A percentile compares a stretch with the other conserved stretches of the same genome.
Evolutionary conservation across 2,329 filamentous ascomycete genomes (phyloP).

Genomic region (Neophaeococcomyces mojaviensis): DNA sequence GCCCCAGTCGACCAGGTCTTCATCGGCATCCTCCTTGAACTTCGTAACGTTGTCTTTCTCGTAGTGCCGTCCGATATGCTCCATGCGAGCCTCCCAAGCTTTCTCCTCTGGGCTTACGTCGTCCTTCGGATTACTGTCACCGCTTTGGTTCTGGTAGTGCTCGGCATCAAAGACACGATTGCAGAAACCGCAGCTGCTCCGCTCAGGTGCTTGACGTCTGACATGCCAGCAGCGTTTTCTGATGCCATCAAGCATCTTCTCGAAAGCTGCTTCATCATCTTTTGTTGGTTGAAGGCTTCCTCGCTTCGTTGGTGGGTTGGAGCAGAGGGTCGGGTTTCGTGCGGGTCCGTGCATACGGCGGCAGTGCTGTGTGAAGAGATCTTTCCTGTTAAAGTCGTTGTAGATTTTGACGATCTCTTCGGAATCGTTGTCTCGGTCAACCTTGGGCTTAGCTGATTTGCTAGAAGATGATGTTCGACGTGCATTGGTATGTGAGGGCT

Average conservation of each 20-base stretch:
- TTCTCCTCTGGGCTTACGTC: slow-evolving; percentile 30
- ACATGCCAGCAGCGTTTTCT: slow-evolving; percentile 52
- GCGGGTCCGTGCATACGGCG: slow-evolving; percentile 66
- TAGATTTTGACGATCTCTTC: slow-evolving; percentile 15
- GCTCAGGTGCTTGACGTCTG: slow-evolving; percentile 55
- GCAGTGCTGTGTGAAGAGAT: slow-evolving; percentile 82
- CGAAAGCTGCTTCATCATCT: slow-evolving; percentile 33
- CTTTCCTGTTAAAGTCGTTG: slow-evolving; percentile 81
- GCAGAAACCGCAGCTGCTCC: slow-evolving; percentile 58
- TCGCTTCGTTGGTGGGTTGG: slow-evolving; percentile 25
- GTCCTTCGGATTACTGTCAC: slow-evolving; percentile 28
- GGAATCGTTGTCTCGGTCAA: background rate
- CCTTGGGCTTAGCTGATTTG: slow-evolving; percentile 12
- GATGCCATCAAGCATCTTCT: slow-evolving; percentile 49
- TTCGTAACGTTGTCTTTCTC: slow-evolving; percentile 47
- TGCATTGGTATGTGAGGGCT: background rate
- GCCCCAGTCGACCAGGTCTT: slow-evolving; percentile 35
- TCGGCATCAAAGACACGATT: slow-evolving; percentile 17
- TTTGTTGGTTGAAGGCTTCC: slow-evolving; percentile 25
- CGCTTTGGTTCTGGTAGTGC: slow-evolving; percentile 43
- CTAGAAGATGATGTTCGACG: slow-evolving; percentile 6
- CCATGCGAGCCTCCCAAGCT: slow-evolving; percentile 76
- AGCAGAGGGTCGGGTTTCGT: slow-evolving; percentile 2
- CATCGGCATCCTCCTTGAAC: slow-evolving; percentile 32
- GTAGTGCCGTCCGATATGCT: slow-evolving; percentile 76